Percentiles rank a stretch among this genome's conserved stretches.
Conservation (phyloP, 2,329 filamentous ascomycete species). For the Fusarium coffeatum region DNA sequence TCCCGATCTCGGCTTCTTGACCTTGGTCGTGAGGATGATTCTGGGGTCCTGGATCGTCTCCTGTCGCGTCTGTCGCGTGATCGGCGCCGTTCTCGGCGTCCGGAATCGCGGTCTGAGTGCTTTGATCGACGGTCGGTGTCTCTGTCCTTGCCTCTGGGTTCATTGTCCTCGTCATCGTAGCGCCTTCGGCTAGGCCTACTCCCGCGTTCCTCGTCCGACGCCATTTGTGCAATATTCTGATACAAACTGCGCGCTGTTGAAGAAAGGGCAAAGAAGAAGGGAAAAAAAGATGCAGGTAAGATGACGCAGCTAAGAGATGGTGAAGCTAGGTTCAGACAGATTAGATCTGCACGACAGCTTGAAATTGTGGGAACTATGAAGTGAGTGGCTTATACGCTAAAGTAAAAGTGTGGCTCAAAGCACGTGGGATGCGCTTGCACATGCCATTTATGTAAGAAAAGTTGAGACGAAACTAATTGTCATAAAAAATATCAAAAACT, state of each 20-base stretch:
- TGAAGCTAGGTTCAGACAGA: conserved; percentile 13
- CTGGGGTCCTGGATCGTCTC: conserved; percentile 50
- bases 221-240: conserved; percentile 39
- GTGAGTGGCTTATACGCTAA: conserved; percentile 21
- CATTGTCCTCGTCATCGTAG: conserved; percentile 37
- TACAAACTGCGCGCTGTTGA: neutral
- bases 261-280: neutral
- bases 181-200: conserved; percentile 29
- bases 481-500: conserved; percentile 24
- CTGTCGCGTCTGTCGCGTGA: conserved; percentile 48
- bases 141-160: conserved; percentile 27
- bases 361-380: conserved; percentile 16
- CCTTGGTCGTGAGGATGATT: conserved; percentile 42
- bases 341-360: conserved; percentile 24
- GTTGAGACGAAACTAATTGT: conserved; percentile 31
- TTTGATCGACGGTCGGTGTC: conserved; percentile 41
- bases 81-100: conserved; percentile 45
- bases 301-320: conserved; percentile 23
- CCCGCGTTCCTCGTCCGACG: conserved; percentile 43
- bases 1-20: conserved; percentile 46
- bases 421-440: conserved; percentile 28
- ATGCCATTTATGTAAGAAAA: conserved; percentile 22
- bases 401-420: conserved; percentile 7
- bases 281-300: conserved; percentile 1
- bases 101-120: conserved; percentile 39